Conservation (phyloP, 2,329 filamentous ascomycete species). For the Diaporthe sp. region DNA sequence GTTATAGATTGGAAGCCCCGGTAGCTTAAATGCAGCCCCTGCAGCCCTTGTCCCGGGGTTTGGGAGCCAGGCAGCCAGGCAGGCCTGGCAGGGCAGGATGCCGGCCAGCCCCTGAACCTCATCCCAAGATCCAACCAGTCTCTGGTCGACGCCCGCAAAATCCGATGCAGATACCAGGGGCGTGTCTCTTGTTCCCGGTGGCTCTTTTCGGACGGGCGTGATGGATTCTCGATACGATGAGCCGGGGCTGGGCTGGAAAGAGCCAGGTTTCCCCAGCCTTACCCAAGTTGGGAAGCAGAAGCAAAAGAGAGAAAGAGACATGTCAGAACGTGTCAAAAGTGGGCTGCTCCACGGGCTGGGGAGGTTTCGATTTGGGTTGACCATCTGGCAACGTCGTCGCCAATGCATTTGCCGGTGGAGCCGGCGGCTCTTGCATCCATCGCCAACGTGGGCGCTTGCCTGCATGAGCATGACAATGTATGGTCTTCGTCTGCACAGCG, state of each 20-base stretch:
- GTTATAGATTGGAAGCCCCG: conserved; percentile 8
- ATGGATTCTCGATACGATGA: neutral
- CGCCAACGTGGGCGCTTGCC: conserved; percentile 22
- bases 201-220: conserved; percentile 6
- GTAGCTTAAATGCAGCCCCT: conserved; percentile 23
- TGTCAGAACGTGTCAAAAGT: conserved; percentile 20
- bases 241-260: neutral
- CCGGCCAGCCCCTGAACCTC: conserved; percentile 15
- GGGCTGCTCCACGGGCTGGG: conserved; percentile 19
- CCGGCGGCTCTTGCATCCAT: conserved; percentile 13
- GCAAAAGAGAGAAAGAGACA: conserved; percentile 1
- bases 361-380: neutral
- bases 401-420: neutral
- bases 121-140: neutral
- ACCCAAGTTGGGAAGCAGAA: neutral
- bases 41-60: neutral
- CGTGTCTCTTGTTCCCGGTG: neutral
- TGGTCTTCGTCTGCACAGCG: neutral
- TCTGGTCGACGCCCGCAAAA: conserved; percentile 9
- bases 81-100: neutral
- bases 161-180: conserved; percentile 23
- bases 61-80: neutral
- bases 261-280: conserved; percentile 16
- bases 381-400: neutral
- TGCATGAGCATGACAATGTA: conserved; percentile 12